phyloP scores from a whole-genome alignment of 2,329 filamentous ascomycete genomes.

The Botryotinia calthae region DNA sequence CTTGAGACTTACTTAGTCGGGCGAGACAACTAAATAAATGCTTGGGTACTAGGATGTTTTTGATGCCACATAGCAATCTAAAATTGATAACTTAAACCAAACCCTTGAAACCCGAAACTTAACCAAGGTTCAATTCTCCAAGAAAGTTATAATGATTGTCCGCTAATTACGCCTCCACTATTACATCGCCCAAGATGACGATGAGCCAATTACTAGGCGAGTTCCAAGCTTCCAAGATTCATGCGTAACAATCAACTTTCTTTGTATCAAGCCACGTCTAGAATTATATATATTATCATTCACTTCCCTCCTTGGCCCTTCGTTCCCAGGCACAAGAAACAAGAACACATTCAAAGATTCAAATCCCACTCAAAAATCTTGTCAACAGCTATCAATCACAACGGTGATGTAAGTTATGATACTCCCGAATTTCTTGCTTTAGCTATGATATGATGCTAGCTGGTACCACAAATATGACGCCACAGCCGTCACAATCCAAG shows the following conservation, averaged over 20 bases:
- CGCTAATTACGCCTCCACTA: constrained; percentile 17
- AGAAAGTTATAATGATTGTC: not conserved
- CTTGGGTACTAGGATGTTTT: not conserved
- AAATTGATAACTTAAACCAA: not conserved
- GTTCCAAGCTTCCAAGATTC: constrained; percentile 21
- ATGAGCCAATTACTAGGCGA: constrained; percentile 4
- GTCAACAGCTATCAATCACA: not conserved
- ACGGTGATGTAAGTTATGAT: not conserved
- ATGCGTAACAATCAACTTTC: not conserved
- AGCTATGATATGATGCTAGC: not conserved
- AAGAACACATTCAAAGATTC: not conserved
- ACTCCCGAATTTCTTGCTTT: constrained; percentile 2
- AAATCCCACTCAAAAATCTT: not conserved
- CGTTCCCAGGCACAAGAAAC: not conserved
- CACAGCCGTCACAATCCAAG: not conserved
- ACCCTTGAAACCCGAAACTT: not conserved
- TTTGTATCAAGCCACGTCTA: constrained; percentile 15
- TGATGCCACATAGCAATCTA: not conserved
- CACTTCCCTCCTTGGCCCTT: not conserved
- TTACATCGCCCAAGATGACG: constrained; percentile 5
- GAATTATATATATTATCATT: constrained; percentile 12
- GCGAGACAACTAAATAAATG: not conserved
- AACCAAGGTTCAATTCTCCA: not conserved
- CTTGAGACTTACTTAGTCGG: not conserved
- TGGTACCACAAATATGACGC: constrained; percentile 5